phyloP scores from a whole-genome alignment of 2,329 filamentous ascomycete genomes.

The Ampelomyces quisqualis region DNA sequence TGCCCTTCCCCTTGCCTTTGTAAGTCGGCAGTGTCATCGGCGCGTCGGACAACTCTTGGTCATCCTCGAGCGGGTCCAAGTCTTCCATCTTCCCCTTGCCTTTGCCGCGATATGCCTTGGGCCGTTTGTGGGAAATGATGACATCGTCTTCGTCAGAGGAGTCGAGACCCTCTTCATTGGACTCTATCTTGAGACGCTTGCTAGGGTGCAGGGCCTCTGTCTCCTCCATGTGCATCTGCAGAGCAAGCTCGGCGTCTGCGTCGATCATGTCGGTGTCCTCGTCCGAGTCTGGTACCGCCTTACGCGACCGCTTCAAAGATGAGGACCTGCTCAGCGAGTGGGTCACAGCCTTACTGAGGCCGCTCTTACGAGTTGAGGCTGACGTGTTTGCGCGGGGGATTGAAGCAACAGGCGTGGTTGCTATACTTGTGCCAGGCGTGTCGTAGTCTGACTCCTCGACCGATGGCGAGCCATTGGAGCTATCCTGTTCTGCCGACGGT shows the following conservation, averaged over 20 bases:
- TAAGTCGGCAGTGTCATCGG: constrained; percentile 11
- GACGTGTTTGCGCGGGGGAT: constrained; percentile 21
- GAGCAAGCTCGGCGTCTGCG: constrained; percentile 57
- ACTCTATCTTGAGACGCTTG: constrained; percentile 42
- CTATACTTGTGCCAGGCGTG: constrained; percentile 63
- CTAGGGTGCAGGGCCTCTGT: constrained; percentile 48
- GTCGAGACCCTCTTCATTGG: constrained; percentile 39
- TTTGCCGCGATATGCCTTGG: constrained; percentile 17
- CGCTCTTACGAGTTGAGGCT: constrained; percentile 29
- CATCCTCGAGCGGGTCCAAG: constrained; percentile 6
- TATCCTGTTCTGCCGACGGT: constrained; percentile 20
- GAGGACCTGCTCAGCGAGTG: constrained; percentile 16
- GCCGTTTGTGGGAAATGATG: constrained; percentile 11
- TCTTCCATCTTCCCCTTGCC: constrained; percentile 11
- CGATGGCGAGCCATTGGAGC: constrained; percentile 35
- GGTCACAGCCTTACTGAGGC: constrained; percentile 19
- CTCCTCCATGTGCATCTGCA: constrained; percentile 57
- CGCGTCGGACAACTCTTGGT: constrained; percentile 9
- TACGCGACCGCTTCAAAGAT: constrained; percentile 30
- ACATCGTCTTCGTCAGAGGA: constrained; percentile 5
- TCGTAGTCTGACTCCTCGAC: constrained; percentile 53
- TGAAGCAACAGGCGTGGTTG: constrained; percentile 55
- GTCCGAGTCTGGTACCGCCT: constrained; percentile 26
- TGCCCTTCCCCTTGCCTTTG: constrained; percentile 28
- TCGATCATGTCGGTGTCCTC: constrained; percentile 38